phyloP scores from a whole-genome alignment of 306 rosid genomes.

The Cicer chorassanicum region DNA sequence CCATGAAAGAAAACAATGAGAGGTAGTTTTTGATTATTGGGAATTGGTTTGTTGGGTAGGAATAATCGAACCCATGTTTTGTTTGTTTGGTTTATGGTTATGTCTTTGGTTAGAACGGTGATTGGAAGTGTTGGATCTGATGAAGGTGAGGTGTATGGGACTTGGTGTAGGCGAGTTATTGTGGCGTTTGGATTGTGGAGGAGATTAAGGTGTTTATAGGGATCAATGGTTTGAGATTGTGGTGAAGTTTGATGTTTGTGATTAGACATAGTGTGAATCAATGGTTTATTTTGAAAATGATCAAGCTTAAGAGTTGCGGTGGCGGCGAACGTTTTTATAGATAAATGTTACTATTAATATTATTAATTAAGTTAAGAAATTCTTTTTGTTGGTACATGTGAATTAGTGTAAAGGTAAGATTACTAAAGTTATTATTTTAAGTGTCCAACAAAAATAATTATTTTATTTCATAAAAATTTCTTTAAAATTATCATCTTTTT shows the following conservation, averaged over 20 bases:
- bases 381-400: too few relatives aligned
- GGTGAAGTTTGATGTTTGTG: background rate
- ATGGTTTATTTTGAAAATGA: too few relatives aligned
- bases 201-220: background rate
- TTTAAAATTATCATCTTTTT: too few relatives aligned
- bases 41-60: slow-evolving; percentile 41
- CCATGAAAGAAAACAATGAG: slow-evolving; percentile 57
- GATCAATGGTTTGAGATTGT: slow-evolving; percentile 1
- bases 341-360: too few relatives aligned
- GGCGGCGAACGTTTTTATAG: too few relatives aligned
- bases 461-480: too few relatives aligned
- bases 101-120: slow-evolving; percentile 2
- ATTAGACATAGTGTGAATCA: background rate
- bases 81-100: slow-evolving; percentile 8
- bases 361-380: too few relatives aligned
- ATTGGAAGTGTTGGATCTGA: background rate
- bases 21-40: slow-evolving; percentile 41
- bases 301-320: too few relatives aligned
- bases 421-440: too few relatives aligned
- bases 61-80: slow-evolving; percentile 46
- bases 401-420: too few relatives aligned
- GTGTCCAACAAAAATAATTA: too few relatives aligned
- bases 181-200: background rate
- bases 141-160: slow-evolving; percentile 9
- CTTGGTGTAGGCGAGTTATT: background rate